Percentiles rank a stretch among this genome's conserved stretches.
These are phyloP conservation scores for Fulvia fulva DNA, from an alignment of 2,329 filamentous ascomycete genomes.

Conservation along the genomic window DNA sequence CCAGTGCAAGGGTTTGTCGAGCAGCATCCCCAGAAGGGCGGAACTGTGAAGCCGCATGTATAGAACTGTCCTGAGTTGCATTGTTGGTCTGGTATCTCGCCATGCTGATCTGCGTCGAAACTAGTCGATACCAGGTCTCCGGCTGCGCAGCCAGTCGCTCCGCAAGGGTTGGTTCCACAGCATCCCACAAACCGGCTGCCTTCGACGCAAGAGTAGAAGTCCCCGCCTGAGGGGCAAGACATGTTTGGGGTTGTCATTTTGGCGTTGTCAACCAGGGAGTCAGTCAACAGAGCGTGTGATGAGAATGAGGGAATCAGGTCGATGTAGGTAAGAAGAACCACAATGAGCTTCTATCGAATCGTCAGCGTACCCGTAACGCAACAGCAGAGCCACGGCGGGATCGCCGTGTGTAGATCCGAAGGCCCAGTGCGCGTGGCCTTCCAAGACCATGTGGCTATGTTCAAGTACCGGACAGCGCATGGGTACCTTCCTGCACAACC, in stretches of 20 bases:
- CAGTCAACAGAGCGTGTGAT: not conserved
- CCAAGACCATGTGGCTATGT: not conserved
- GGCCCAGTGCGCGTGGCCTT: not conserved
- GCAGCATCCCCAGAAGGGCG: conserved; percentile 13
- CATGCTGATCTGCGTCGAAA: conserved; percentile 6
- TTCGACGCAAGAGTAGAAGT: conserved; percentile 9
- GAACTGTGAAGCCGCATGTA: conserved; percentile 2
- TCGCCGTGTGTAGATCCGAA: not conserved
- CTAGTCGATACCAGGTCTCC: conserved; percentile 5
- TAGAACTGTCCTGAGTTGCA: conserved; percentile 6
- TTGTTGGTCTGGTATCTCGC: conserved; percentile 5
- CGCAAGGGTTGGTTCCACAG: conserved; percentile 10
- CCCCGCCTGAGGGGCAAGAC: conserved; percentile 9
- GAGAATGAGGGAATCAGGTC: not conserved
- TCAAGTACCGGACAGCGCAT: not conserved
- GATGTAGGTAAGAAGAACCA: not conserved
- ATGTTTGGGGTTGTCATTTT: conserved; percentile 9
- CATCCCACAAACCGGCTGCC: conserved; percentile 10
- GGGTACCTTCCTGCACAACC: not conserved
- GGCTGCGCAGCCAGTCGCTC: conserved; percentile 5
- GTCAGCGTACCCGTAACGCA: not conserved
- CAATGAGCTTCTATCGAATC: not conserved
- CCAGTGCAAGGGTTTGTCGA: conserved; percentile 4
- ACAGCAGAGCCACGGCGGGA: not conserved
- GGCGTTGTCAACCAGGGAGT: not conserved